phyloP scores from a whole-genome alignment of 1,284 basidiomycete genomes.

The Pseudozyma thailandica region DNA sequence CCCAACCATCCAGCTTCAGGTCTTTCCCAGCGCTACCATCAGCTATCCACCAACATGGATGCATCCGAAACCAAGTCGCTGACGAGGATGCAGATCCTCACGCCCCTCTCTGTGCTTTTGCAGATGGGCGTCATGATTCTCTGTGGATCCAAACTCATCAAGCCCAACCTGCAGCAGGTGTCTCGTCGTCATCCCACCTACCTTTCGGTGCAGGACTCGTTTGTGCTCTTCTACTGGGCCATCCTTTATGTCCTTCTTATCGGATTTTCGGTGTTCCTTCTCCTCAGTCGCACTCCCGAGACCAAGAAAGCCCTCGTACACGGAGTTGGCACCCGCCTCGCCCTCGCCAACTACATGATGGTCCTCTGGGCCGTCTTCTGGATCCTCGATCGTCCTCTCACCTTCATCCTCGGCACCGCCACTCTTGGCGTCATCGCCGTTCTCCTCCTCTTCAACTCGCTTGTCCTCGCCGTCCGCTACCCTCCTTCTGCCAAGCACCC shows the following conservation, averaged over 20 bases:
- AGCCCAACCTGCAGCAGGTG: constrained; percentile 46
- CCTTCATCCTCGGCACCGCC: constrained; percentile 53
- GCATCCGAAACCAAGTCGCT: constrained; percentile 38
- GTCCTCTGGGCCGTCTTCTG: constrained; percentile 84
- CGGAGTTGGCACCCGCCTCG: constrained; percentile 81
- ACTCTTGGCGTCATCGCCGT: constrained; percentile 49
- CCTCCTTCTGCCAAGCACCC: constrained; percentile 69
- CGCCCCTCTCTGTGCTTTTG: constrained; percentile 47
- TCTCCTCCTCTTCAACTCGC: constrained; percentile 54
- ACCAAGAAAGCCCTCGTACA: constrained; percentile 74
- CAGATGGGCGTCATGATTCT: constrained; percentile 52
- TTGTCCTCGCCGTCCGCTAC: constrained; percentile 52
- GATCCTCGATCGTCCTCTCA: constrained; percentile 70
- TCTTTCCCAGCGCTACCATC: constrained; percentile 33
- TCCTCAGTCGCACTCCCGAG: constrained; percentile 77
- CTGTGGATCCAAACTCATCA: constrained; percentile 49
- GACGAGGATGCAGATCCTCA: constrained; percentile 51
- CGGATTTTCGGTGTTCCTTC: constrained; percentile 82
- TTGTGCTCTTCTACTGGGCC: constrained; percentile 77
- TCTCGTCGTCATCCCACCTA: constrained; percentile 74
- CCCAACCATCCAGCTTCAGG: constrained; percentile 16
- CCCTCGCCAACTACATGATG: constrained; percentile 83
- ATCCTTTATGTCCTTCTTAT: constrained; percentile 73
- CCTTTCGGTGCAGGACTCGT: constrained; percentile 76
- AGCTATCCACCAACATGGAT: constrained; percentile 45